These are phyloP conservation scores for Eimeria acervulina DNA, from an alignment of 169 alveolate species.

Conservation along the genomic window DNA sequence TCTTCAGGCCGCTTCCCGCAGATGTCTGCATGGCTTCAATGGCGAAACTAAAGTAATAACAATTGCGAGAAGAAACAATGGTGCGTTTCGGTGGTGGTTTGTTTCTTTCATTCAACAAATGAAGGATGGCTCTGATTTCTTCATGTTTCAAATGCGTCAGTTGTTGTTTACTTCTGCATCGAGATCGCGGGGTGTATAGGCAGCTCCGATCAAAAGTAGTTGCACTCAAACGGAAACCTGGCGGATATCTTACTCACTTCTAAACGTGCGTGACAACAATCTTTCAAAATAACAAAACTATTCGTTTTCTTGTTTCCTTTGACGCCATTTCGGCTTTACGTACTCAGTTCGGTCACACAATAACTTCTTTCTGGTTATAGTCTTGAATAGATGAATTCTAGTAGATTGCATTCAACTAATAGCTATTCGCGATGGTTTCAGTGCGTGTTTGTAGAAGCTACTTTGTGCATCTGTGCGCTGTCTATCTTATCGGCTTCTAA, in stretches of 20 bases:
- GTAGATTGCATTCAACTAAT: too few relatives aligned
- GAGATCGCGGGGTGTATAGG: slow-evolving; percentile 1
- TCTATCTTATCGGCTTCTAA: too few relatives aligned
- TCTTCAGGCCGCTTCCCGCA: too few relatives aligned
- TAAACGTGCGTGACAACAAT: not conserved
- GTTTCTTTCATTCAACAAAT: not conserved
- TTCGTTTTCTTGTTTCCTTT: too few relatives aligned
- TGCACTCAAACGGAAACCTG: too few relatives aligned
- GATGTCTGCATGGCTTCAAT: not conserved
- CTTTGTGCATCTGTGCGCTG: not conserved
- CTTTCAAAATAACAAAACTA: not conserved
- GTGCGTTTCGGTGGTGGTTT: too few relatives aligned
- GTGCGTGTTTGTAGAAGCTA: too few relatives aligned
- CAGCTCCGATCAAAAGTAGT: not conserved
- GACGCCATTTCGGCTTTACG: not conserved
- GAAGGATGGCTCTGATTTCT: not conserved
- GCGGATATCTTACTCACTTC: too few relatives aligned
- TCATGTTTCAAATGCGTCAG: not conserved
- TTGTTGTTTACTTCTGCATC: not conserved
- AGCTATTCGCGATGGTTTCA: too few relatives aligned
- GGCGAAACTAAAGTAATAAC: not conserved
- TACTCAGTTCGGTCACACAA: too few relatives aligned
- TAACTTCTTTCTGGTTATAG: too few relatives aligned
- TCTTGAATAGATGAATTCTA: too few relatives aligned
- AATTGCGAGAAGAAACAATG: not conserved